Evolutionary conservation across 495 filamentous ascomycete genomes (phyloP).

Genomic region (Xylaria telfairii): DNA sequence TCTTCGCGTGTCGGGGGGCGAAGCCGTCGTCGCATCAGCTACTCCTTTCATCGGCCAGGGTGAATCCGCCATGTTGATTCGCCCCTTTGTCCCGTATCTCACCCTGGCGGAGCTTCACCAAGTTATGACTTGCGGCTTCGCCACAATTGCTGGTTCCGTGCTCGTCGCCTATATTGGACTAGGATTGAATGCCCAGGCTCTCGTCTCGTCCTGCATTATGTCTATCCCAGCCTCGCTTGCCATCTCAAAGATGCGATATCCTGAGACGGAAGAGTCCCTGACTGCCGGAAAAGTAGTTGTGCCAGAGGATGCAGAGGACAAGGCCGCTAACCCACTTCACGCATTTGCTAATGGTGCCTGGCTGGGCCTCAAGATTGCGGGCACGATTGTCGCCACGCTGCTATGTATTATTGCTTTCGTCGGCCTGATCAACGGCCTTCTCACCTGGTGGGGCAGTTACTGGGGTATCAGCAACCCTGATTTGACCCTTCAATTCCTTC

Average conservation of each 20-base stretch:
- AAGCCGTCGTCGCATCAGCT: conserved; percentile 91
- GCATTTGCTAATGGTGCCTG: conserved; percentile 88
- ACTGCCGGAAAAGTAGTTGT: conserved; percentile 80
- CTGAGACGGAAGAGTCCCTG: conserved; percentile 83
- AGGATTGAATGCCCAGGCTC: conserved; percentile 79
- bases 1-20: conserved; percentile 88
- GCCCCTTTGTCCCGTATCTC: conserved; percentile 81
- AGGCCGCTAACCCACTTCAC: conserved; percentile 77
- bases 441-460: conserved; percentile 90
- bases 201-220: conserved; percentile 95
- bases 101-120: conserved; percentile 89
- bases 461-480: conserved; percentile 71
- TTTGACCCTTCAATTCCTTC: conserved; percentile 76
- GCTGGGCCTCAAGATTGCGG: conserved; percentile 87
- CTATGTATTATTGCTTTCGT: conserved; percentile 87
- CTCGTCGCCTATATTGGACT: conserved; percentile 81
- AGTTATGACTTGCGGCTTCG: conserved; percentile 78
- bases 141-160: conserved; percentile 72
- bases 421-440: conserved; percentile 74
- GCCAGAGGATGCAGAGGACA: conserved; percentile 74
- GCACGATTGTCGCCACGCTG: conserved; percentile 79
- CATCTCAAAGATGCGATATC: conserved; percentile 84
- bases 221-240: conserved; percentile 88
- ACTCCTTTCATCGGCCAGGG: conserved; percentile 94
- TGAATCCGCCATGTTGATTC: conserved; percentile 90